A percentile compares a stretch with the other conserved stretches of the same genome.
These are phyloP conservation scores for Agaricales sp. DNA, from an alignment of 1,284 basidiomycete species.

Conservation along the genomic window DNA sequence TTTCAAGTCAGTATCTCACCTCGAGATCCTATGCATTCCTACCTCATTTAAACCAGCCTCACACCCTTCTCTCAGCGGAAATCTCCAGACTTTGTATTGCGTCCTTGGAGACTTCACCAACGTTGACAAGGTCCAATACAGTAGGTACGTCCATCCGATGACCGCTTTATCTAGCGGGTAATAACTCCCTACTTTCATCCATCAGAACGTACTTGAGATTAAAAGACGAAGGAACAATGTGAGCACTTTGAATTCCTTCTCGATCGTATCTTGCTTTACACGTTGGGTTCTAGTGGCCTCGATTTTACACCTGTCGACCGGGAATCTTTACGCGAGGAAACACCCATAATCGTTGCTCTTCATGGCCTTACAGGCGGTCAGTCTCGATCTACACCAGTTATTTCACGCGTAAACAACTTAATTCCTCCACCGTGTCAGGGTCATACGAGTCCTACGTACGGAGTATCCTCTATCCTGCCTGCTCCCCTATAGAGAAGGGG, in stretches of 20 bases:
- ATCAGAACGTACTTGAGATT: conserved; percentile 45
- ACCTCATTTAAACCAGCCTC: neutral
- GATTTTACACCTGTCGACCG: conserved; percentile 58
- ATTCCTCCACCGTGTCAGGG: conserved; percentile 29
- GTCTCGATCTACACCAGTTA: conserved; percentile 7
- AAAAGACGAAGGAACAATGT: conserved; percentile 67
- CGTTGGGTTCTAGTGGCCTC: conserved; percentile 39
- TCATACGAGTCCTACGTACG: conserved; percentile 87
- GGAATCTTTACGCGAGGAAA: conserved; percentile 41
- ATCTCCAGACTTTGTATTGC: conserved; percentile 38
- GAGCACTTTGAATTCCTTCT: conserved; percentile 5
- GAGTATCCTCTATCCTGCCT: conserved; percentile 65
- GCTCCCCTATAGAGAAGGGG: conserved; percentile 44
- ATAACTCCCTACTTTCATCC: conserved; percentile 10
- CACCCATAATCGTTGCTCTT: conserved; percentile 76
- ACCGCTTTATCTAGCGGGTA: neutral
- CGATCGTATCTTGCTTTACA: conserved; percentile 3
- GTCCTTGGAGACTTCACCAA: conserved; percentile 47
- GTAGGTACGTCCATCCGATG: conserved; percentile 31
- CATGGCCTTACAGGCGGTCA: conserved; percentile 84
- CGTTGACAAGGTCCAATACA: conserved; percentile 53
- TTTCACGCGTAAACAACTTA: conserved; percentile 1
- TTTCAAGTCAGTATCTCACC: conserved; percentile 35
- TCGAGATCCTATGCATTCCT: neutral
- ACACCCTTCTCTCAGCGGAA: neutral